Evolutionary conservation across 495 filamentous ascomycete species (phyloP), one percentile per base, ranked within the genome.

Genomic region (Trypethelium eluteriae): DNA sequence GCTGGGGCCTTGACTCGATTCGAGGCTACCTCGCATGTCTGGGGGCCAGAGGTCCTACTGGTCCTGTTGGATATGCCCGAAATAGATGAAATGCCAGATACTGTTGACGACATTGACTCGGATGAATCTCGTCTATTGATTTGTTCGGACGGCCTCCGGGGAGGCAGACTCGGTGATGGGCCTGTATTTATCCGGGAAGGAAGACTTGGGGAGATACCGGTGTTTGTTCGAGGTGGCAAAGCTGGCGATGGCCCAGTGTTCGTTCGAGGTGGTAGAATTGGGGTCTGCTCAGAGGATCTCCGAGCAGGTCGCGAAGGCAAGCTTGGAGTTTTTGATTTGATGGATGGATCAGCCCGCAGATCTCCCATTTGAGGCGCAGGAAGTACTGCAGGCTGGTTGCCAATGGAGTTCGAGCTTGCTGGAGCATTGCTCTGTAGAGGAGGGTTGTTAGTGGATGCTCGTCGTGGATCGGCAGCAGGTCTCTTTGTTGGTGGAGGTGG

Each of bases 261-360:
- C 73, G 76, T 80, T 66, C 83, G 78, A 36, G 80, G 77, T 35
- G 84, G 83, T 63, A 85, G 75, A 16, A 78, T 62, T n/a, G 81
- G 80, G 34, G 75, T 68, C 64, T 70, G 68, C 34, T 68, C 66
- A 18, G 75, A 69, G 5, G 64, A 68, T 41, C 18, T 70, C 11
- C 70, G 75, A 1, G 74, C 69, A 38, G 76, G 75, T 64, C 77
- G 69, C 34, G 76, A 83, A 38, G 85, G 85, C 62, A 85, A 78
- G 32, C 53, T 59, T 32, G 74, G 63, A 38, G 77, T 74, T 73
- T 80, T 75, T 75, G 72, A 59, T 76, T 70, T 65, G 4, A 59
- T 44, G 18, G 53, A 59, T 6, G 53, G 53, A 11, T 70, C 75
- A 61, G 72, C 38, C 25, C 7, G 69, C 66, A 65, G 65, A 38